phyloP scores from a whole-genome alignment of 176 grass and related monocot genomes.

The Phoenix roebelenii region DNA sequence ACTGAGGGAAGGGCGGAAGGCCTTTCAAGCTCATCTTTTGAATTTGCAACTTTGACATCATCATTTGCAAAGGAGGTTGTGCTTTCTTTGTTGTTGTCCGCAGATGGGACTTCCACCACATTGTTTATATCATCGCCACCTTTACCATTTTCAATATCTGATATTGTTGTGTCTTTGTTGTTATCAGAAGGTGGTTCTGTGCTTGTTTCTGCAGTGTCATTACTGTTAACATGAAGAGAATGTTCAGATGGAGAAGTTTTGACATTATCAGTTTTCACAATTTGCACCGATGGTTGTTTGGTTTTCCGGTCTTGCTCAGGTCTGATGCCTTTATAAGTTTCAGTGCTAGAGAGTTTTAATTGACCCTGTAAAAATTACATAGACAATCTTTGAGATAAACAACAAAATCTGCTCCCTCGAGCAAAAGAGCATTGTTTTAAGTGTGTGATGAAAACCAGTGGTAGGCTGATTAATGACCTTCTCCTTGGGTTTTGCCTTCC shows the following conservation, averaged over 20 bases:
- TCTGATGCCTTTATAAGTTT: slow-evolving; percentile 20
- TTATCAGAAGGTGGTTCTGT: slow-evolving; percentile 26
- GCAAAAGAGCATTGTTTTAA: no score
- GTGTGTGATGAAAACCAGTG: slow-evolving; percentile 4
- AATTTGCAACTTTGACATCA: slow-evolving; percentile 18
- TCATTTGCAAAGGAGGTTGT: slow-evolving; percentile 30
- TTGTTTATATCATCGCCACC: slow-evolving; percentile 23
- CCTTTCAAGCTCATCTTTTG: slow-evolving; percentile 23
- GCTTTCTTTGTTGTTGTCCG: slow-evolving; percentile 26
- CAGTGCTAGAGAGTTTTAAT: slow-evolving; percentile 39
- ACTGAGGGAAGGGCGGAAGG: slow-evolving; percentile 21
- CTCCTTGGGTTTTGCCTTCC: slow-evolving; percentile 57
- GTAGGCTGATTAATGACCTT: slow-evolving; percentile 42
- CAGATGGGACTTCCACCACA: slow-evolving; percentile 20
- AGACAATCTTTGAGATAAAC: not conserved
- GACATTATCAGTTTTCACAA: slow-evolving; percentile 46
- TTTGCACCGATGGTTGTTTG: slow-evolving; percentile 30
- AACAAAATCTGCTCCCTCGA: no score
- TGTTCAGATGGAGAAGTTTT: slow-evolving; percentile 26
- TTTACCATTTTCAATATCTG: slow-evolving; percentile 27
- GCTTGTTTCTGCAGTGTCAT: slow-evolving; percentile 26
- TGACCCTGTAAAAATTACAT: slow-evolving; percentile 36
- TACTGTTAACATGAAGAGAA: slow-evolving; percentile 29
- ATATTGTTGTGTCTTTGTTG: slow-evolving; percentile 7
- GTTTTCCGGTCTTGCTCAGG: slow-evolving; percentile 46